These are phyloP conservation scores for Massarina eburnea DNA, from an alignment of 2,329 filamentous ascomycete species.

Conservation along the genomic window DNA sequence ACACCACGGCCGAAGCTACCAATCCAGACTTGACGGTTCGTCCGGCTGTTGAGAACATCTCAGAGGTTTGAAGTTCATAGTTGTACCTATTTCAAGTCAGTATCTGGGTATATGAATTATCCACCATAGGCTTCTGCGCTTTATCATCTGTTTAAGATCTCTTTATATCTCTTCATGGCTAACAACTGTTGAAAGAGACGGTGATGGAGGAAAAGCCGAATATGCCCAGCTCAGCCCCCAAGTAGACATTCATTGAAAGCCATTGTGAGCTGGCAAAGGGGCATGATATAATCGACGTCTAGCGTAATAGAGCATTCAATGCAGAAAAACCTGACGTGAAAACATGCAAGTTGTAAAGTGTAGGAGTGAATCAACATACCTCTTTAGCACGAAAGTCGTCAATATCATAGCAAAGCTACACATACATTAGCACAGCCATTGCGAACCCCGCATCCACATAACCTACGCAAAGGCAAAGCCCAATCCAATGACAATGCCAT, in stretches of 20 bases:
- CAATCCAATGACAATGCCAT: slow-evolving; percentile 75
- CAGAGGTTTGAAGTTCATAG: slow-evolving; percentile 81
- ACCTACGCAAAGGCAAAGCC: slow-evolving; percentile 69
- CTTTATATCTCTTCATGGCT: too few species aligned
- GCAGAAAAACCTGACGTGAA: too few species aligned
- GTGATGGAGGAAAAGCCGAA: too few species aligned
- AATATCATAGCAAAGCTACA: slow-evolving; percentile 67
- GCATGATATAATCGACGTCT: too few species aligned
- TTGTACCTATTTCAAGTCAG: slow-evolving; percentile 54
- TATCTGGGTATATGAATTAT: not conserved
- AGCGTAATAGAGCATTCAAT: too few species aligned
- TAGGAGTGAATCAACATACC: slow-evolving; percentile 29
- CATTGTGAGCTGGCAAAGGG: too few species aligned
- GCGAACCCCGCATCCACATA: not conserved
- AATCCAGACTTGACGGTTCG: slow-evolving; percentile 86
- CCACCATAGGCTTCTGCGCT: not conserved
- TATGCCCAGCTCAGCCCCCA: too few species aligned
- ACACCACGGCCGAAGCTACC: slow-evolving; percentile 86
- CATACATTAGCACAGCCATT: slow-evolving; percentile 11
- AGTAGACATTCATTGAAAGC: too few species aligned
- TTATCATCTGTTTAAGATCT: too few species aligned
- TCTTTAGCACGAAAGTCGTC: slow-evolving; percentile 69
- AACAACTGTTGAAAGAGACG: too few species aligned
- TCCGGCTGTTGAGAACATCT: slow-evolving; percentile 90
- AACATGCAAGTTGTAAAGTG: not conserved